Percentiles rank a stretch among this genome's conserved stretches.
Conservation (phyloP, 2,329 filamentous ascomycete genomes). For the Stagonosporopsis chrysanthemi region DNA sequence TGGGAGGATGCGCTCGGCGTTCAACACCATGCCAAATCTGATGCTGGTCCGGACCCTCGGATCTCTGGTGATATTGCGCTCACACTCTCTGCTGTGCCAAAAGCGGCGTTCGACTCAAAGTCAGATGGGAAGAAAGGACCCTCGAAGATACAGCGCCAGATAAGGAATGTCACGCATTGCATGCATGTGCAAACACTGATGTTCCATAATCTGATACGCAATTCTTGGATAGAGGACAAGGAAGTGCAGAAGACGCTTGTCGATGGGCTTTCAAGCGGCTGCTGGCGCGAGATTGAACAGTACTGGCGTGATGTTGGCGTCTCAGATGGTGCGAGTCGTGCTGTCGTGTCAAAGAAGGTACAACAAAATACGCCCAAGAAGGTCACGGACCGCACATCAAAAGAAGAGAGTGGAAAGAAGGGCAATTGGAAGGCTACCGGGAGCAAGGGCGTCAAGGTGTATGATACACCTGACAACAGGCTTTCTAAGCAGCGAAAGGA, state of each 20-base stretch:
- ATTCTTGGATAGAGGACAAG: conserved; percentile 48
- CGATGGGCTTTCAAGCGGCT: conserved; percentile 37
- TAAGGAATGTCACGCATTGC: conserved; percentile 81
- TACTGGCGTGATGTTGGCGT: conserved; percentile 77
- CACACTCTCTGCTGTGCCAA: conserved; percentile 60
- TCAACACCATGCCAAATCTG: conserved; percentile 40
- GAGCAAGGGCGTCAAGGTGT: conserved; percentile 46
- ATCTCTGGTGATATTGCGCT: conserved; percentile 75
- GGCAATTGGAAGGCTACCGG: conserved; percentile 54
- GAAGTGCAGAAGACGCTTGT: conserved; percentile 45
- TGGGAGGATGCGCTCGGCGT: conserved; percentile 51
- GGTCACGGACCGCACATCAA: conserved; percentile 62
- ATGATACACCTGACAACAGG: conserved; percentile 33
- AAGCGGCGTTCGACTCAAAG: conserved; percentile 35
- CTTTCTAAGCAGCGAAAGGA: conserved; percentile 14
- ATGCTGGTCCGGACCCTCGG: conserved; percentile 52
- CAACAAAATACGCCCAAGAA: conserved; percentile 69
- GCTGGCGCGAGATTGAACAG: conserved; percentile 47
- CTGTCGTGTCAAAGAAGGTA: conserved; percentile 71
- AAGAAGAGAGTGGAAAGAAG: conserved; percentile 45
- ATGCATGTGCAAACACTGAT: conserved; percentile 87
- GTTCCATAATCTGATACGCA: conserved; percentile 81
- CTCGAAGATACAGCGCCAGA: conserved; percentile 81
- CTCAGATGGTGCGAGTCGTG: conserved; percentile 78
- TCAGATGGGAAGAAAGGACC: conserved; percentile 80